These are phyloP conservation scores for Seiridium cupressi DNA, from an alignment of 2,329 filamentous ascomycete species.

Conservation along the genomic window DNA sequence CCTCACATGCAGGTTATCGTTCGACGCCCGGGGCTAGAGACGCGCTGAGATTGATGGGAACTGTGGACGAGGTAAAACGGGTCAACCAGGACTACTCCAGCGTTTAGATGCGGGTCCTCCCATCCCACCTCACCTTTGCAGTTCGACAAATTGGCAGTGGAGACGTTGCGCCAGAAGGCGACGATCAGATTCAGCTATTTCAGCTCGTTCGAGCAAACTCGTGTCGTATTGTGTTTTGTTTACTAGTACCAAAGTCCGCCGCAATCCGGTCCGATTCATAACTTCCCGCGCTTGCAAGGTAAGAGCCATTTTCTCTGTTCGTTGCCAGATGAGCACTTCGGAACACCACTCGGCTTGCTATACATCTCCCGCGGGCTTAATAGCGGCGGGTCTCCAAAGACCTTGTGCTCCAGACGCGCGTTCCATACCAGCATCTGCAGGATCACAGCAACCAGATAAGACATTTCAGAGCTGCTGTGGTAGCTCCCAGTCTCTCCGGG, in stretches of 20 bases:
- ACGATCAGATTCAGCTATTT: constrained; percentile 9
- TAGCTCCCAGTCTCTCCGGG: not conserved
- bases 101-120: not conserved
- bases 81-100: not conserved
- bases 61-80: not conserved
- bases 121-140: constrained; percentile 5
- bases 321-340: not conserved
- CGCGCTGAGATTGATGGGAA: not conserved
- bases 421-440: not conserved
- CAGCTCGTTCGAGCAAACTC: not conserved
- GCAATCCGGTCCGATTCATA: not conserved
- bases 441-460: not conserved
- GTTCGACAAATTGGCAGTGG: constrained; percentile 7
- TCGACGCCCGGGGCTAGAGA: not conserved
- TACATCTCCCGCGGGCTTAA: not conserved
- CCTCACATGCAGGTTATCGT: not conserved
- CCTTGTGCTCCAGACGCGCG: not conserved
- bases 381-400: not conserved
- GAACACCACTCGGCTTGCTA: no score
- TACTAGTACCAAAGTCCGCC: not conserved
- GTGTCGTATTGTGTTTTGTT: not conserved
- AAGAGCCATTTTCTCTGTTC: not conserved
- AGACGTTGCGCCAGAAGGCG: constrained; percentile 7
- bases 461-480: not conserved
- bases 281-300: not conserved